Evolutionary conservation across 2,329 filamentous ascomycete species (phyloP).

Genomic region (Plectosphaerella cucumerina): DNA sequence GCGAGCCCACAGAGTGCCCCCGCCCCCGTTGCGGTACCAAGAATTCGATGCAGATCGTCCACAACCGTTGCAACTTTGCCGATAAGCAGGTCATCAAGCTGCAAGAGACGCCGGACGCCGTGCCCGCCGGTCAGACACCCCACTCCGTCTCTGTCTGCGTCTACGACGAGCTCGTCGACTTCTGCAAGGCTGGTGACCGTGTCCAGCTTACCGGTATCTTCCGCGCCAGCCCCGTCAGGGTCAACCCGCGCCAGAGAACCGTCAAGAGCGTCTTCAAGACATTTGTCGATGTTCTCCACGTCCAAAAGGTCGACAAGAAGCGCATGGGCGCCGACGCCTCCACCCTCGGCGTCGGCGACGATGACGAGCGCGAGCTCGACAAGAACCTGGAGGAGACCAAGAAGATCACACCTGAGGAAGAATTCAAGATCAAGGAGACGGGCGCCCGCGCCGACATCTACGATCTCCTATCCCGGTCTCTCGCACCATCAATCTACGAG

Average conservation of each 20-base stretch:
- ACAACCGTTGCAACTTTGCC: slow-evolving; percentile 91
- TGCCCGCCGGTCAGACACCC: slow-evolving; percentile 93
- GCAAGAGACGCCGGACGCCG: slow-evolving; percentile 92
- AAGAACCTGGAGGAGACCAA: slow-evolving; percentile 78
- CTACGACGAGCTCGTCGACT: slow-evolving; percentile 94
- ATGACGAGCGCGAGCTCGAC: slow-evolving; percentile 61
- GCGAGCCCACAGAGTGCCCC: slow-evolving; percentile 87
- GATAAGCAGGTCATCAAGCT: slow-evolving; percentile 99
- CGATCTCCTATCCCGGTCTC: slow-evolving; percentile 81
- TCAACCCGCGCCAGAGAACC: slow-evolving; percentile 88
- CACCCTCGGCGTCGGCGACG: slow-evolving; percentile 78
- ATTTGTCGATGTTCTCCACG: slow-evolving; percentile 90
- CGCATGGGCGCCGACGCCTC: slow-evolving; percentile 87
- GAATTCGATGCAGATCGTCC: slow-evolving; percentile 97
- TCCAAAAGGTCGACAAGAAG: slow-evolving; percentile 95
- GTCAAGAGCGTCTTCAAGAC: slow-evolving; percentile 98
- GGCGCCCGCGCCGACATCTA: slow-evolving; percentile 83
- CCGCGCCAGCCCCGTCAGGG: slow-evolving; percentile 85
- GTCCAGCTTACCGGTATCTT: slow-evolving; percentile 97
- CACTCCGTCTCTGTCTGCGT: slow-evolving; percentile 95
- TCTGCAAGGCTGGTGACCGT: slow-evolving; percentile 96
- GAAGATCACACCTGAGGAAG: slow-evolving; percentile 80
- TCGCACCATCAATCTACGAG: slow-evolving; percentile 94
- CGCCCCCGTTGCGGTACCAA: slow-evolving; percentile 74
- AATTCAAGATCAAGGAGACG: slow-evolving; percentile 80